phyloP scores from a whole-genome alignment of 2,329 filamentous ascomycete genomes.

The Aspergillus phoenicis region DNA sequence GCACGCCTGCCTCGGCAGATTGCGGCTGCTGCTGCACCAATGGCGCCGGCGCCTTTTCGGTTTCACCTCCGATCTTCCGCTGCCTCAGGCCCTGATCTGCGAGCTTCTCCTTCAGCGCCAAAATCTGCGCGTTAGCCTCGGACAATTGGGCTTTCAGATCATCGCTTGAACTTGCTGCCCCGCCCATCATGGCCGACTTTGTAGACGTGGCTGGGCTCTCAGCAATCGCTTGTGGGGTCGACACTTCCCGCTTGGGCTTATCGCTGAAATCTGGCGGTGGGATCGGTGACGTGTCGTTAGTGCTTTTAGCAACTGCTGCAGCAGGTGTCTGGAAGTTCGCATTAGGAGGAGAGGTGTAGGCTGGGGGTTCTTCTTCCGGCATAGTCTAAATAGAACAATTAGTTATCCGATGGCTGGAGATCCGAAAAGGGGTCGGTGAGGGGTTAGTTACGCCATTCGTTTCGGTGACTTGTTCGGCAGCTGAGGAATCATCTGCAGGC shows the following conservation, averaged over 20 bases:
- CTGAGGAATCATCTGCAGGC: constrained; percentile 56
- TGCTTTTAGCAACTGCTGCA: constrained; percentile 44
- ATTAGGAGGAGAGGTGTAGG: constrained; percentile 61
- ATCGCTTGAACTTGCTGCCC: constrained; percentile 53
- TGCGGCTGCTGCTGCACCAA: constrained; percentile 60
- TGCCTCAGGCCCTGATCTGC: constrained; percentile 74
- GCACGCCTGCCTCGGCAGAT: constrained; percentile 69
- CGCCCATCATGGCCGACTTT: constrained; percentile 53
- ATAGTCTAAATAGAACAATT: constrained; percentile 26
- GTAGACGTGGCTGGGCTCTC: constrained; percentile 39
- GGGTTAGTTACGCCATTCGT: constrained; percentile 41
- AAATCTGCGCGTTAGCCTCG: constrained; percentile 73
- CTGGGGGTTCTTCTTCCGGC: constrained; percentile 52
- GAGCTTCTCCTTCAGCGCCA: constrained; percentile 64
- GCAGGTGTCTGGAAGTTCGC: constrained; percentile 51
- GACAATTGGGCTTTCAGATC: constrained; percentile 73
- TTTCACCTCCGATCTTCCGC: constrained; percentile 67
- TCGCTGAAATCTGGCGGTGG: constrained; percentile 41
- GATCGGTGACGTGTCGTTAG: constrained; percentile 36
- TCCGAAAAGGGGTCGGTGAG: background rate
- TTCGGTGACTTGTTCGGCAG: constrained; percentile 27
- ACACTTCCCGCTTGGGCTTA: constrained; percentile 39
- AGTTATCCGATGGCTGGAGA: background rate
- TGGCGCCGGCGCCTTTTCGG: constrained; percentile 53
- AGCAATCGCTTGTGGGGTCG: constrained; percentile 40